A percentile compares a stretch with the other conserved stretches of the same genome.
phyloP scores from a whole-genome alignment of 2,329 filamentous ascomycete species.

The Teratosphaeria nubilosa region DNA sequence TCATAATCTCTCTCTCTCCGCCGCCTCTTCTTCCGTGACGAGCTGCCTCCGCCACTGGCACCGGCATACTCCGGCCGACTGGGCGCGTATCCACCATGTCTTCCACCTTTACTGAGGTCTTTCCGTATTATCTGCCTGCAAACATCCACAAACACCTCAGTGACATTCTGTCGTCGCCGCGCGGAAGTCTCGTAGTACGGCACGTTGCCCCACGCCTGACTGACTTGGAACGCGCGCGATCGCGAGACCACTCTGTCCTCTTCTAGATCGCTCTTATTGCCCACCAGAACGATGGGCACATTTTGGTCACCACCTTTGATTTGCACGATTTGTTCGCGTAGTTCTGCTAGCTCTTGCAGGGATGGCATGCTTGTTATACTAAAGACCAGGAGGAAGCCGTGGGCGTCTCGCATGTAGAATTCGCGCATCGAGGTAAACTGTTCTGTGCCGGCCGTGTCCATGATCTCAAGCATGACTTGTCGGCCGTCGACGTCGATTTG shows the following conservation, averaged over 20 bases:
- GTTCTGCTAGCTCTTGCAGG: constrained; percentile 67
- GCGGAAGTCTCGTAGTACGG: constrained; percentile 90
- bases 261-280: constrained; percentile 84
- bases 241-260: constrained; percentile 72
- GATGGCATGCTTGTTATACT: constrained; percentile 80
- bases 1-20: constrained; percentile 4
- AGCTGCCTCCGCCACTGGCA: not conserved
- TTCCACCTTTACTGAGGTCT: constrained; percentile 16
- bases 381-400: constrained; percentile 86
- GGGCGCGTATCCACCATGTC: constrained; percentile 4
- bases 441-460: constrained; percentile 85
- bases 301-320: constrained; percentile 70
- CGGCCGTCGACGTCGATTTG: constrained; percentile 70
- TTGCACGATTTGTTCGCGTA: constrained; percentile 81
- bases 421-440: constrained; percentile 62
- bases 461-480: constrained; percentile 81
- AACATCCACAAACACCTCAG: constrained; percentile 62
- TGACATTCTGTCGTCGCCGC: constrained; percentile 72
- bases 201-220: constrained; percentile 75
- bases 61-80: not conserved
- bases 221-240: constrained; percentile 70
- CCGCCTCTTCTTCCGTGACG: constrained; percentile 1
- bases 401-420: constrained; percentile 86
- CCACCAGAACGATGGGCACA: constrained; percentile 71
- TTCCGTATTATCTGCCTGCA: constrained; percentile 29